phyloP scores from a whole-genome alignment of 495 filamentous ascomycete species.

The Rhypophila decipiens region DNA sequence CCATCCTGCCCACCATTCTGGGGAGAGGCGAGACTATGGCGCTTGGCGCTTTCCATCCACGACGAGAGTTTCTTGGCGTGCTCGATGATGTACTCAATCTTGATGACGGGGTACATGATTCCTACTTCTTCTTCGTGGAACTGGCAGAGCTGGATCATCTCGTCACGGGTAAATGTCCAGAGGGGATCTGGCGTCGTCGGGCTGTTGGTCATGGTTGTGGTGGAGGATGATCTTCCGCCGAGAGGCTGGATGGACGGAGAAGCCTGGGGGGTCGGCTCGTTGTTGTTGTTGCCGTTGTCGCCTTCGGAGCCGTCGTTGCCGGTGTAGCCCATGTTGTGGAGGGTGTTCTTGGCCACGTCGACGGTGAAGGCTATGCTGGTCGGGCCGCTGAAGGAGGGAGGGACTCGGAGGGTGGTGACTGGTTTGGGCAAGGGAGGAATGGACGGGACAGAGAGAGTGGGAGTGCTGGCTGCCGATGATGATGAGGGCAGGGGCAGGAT shows the following conservation, averaged over 20 bases:
- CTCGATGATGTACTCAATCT: constrained; percentile 58
- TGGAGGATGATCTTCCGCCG: constrained; percentile 17
- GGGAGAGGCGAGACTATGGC: constrained; percentile 15
- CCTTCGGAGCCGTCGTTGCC: constrained; percentile 48
- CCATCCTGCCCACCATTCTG: constrained; percentile 48
- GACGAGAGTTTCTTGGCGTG: constrained; percentile 60
- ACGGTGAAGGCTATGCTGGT: constrained; percentile 83
- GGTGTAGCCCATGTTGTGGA: constrained; percentile 84
- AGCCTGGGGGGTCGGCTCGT: constrained; percentile 47
- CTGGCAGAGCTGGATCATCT: constrained; percentile 62
- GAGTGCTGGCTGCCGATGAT: constrained; percentile 22
- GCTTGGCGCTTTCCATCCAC: constrained; percentile 54
- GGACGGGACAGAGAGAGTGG: constrained; percentile 28
- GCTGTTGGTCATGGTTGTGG: too few relatives aligned
- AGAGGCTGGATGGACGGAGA: constrained; percentile 33
- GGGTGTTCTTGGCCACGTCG: constrained; percentile 76
- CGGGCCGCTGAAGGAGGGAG: constrained; percentile 73
- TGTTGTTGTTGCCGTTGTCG: constrained; percentile 39
- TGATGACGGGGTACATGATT: constrained; percentile 77
- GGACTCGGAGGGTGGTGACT: constrained; percentile 28
- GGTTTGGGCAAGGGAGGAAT: constrained; percentile 23
- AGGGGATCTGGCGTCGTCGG: constrained; percentile 57
- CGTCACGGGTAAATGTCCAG: constrained; percentile 63
- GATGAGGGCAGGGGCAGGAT: constrained; percentile 31
- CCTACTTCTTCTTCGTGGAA: constrained; percentile 80